These are phyloP conservation scores for Citrus glauca DNA, from an alignment of 345 rosid genomes.

Conservation along the genomic window DNA sequence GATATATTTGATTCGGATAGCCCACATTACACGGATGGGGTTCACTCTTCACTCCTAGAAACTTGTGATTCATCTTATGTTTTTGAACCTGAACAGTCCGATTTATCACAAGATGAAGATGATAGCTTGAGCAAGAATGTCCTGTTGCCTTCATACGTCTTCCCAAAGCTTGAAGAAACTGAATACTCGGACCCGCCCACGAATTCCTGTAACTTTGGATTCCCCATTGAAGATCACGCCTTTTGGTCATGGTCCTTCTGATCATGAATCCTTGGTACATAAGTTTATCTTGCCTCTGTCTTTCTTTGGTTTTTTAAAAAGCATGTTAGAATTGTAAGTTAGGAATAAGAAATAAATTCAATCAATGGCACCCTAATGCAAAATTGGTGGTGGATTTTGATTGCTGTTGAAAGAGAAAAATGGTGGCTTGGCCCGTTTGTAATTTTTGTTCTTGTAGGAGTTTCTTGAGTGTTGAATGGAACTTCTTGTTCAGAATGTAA, in stretches of 20 bases:
- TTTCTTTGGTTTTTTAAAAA: not conserved
- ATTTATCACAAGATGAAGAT: slow-evolving; percentile 55
- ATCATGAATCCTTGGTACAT: slow-evolving; percentile 4
- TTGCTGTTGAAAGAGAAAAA: slow-evolving; percentile 6
- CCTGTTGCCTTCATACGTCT: slow-evolving; percentile 28
- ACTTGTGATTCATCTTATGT: slow-evolving; percentile 38
- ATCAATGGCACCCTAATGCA: slow-evolving; percentile 11
- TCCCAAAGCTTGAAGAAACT: slow-evolving; percentile 47
- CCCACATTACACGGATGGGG: slow-evolving; percentile 45
- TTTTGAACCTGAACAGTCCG: slow-evolving; percentile 53
- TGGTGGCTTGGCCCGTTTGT: slow-evolving; percentile 13
- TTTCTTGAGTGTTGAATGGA: slow-evolving; percentile 4
- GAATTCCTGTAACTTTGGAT: slow-evolving; percentile 41
- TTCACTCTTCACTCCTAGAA: slow-evolving; percentile 43
- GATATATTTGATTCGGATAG: slow-evolving; percentile 52
- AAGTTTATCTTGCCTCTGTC: not conserved
- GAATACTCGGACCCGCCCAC: slow-evolving; percentile 38
- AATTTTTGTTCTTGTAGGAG: slow-evolving; percentile 14
- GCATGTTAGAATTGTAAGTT: slow-evolving; percentile 1
- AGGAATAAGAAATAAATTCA: slow-evolving; percentile 21
- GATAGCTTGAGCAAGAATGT: slow-evolving; percentile 36
- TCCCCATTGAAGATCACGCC: slow-evolving; percentile 45
- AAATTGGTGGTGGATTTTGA: slow-evolving; percentile 17
- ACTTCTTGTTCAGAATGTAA: slow-evolving; percentile 17
- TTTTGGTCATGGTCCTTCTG: slow-evolving; percentile 58